Base-by-base conservation (phyloP, 2,329 filamentous ascomycete species). In the Phoma sp. region DNA sequence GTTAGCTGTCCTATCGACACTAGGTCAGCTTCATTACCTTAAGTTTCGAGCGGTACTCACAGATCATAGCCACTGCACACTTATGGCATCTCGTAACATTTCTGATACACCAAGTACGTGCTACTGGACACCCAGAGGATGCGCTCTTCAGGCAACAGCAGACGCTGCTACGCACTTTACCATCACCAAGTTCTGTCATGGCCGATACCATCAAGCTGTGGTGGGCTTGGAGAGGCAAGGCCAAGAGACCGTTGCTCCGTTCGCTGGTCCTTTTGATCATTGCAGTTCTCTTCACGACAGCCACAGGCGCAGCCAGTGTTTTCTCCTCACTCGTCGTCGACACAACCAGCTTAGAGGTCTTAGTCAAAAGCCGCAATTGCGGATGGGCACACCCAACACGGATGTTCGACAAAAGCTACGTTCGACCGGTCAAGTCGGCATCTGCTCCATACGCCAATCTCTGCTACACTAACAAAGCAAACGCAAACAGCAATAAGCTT, bases 41-140 rank as follows among this genome's bases (percentile, higher is more conserved):
- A 17, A 19, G 22, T 24, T 9, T 12, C 35, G 4, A 7, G 1
- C 9, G 17, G 4, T 12, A 10, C 40, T 46, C 1, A 52, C 9
- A 19, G 6, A 8, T 25, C 2, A 9, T 48, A 37, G 61, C 36
- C 4, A 58, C 55, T 9, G 55, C 46, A 2, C 64, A 66, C 31
- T 31, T 67, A 0, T 67, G 61, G 61, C 58, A 66, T 51, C 54
- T 67, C 3, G n/a, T 66, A 10, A 57, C 58, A 0, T 67, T 67
- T 27, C n/a, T 39, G 25, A 45, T 59, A 9, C 60, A 67, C 43
- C 58, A 63, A 31, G 3, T 55, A 2, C 61, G 64, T 6, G 61
- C 63, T 21, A 51, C 51, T 33, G 61, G 58, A 5, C 33, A 31
- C 2, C 13, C 38, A 29, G 9, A 25, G 12, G 63, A 67, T 52